A percentile compares a stretch with the other conserved stretches of the same genome.
Evolutionary conservation across 2,329 filamentous ascomycete species (phyloP).

Genomic region (Beauveria rudraprayagi): DNA sequence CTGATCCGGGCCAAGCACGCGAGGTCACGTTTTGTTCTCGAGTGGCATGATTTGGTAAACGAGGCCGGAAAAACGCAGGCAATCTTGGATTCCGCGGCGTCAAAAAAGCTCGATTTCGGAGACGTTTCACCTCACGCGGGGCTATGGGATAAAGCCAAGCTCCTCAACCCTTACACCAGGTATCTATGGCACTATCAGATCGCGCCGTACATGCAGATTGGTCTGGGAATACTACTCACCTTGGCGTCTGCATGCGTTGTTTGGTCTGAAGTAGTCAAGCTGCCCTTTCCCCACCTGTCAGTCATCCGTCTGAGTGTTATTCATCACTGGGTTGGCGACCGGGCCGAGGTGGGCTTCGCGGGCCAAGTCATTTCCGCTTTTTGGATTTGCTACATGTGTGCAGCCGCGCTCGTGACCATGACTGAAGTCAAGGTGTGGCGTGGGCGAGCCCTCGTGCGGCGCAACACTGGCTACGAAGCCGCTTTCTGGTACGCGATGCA

Average conservation of each 20-base stretch:
- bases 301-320: conserved; percentile 59
- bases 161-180: conserved; percentile 74
- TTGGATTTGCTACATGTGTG: conserved; percentile 96
- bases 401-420: conserved; percentile 78
- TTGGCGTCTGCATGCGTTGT: conserved; percentile 75
- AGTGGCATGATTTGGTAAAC: conserved; percentile 75
- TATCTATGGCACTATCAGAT: conserved; percentile 70
- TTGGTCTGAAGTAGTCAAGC: conserved; percentile 89
- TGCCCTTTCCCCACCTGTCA: conserved; percentile 68
- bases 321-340: conserved; percentile 64
- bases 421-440: conserved; percentile 97
- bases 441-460: conserved; percentile 77
- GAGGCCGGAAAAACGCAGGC: conserved; percentile 68
- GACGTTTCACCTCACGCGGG: conserved; percentile 46
- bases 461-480: conserved; percentile 86
- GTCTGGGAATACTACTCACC: conserved; percentile 58
- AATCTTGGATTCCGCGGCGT: conserved; percentile 75
- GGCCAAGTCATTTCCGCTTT: conserved; percentile 76
- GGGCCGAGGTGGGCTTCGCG: conserved; percentile 72
- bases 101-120: conserved; percentile 71
- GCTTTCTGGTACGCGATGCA: conserved; percentile 95
- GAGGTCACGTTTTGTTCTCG: conserved; percentile 71
- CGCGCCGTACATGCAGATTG: conserved; percentile 59
- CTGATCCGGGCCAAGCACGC: conserved; percentile 76
- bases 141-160: conserved; percentile 43